Conservation (phyloP, 2,329 filamentous ascomycete species). For the Parascedosporium putredinis region DNA sequence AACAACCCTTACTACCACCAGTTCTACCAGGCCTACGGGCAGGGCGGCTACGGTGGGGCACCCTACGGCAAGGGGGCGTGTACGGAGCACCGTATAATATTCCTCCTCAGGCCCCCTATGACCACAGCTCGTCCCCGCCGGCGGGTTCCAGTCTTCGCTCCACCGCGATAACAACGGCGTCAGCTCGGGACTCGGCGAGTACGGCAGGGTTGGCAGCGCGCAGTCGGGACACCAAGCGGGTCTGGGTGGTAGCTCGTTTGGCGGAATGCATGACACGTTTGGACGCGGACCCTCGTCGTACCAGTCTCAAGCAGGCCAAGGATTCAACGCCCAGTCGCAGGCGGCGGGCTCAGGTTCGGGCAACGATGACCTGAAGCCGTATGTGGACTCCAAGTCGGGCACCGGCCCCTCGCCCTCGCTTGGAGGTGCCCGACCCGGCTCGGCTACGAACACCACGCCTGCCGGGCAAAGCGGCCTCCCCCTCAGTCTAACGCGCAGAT, state of each 20-base stretch:
- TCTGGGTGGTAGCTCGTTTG: slow-evolving; percentile 40
- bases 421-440: slow-evolving; percentile 45
- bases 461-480: slow-evolving; percentile 42
- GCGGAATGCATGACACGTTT: slow-evolving; percentile 45
- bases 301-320: slow-evolving; percentile 43
- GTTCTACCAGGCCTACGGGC: slow-evolving; percentile 45
- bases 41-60: slow-evolving; percentile 35
- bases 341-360: slow-evolving; percentile 27
- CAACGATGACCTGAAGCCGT: slow-evolving; percentile 48
- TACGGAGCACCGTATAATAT: slow-evolving; percentile 49
- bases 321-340: slow-evolving; percentile 41
- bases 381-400: slow-evolving; percentile 42
- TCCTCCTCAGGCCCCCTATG: slow-evolving; percentile 45
- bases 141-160: slow-evolving; percentile 42
- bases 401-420: slow-evolving; percentile 48
- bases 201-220: slow-evolving; percentile 36
- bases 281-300: slow-evolving; percentile 41
- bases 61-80: slow-evolving; percentile 46
- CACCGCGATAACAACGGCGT: slow-evolving; percentile 41
- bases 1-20: slow-evolving; percentile 52
- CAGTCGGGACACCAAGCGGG: slow-evolving; percentile 40
- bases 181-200: slow-evolving; percentile 42
- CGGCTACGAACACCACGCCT: slow-evolving; percentile 42
- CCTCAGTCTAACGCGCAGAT: slow-evolving; percentile 47
- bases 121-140: slow-evolving; percentile 43